Conservation (phyloP, 129 eudicot species). For the Tagetes erecta region DNA sequence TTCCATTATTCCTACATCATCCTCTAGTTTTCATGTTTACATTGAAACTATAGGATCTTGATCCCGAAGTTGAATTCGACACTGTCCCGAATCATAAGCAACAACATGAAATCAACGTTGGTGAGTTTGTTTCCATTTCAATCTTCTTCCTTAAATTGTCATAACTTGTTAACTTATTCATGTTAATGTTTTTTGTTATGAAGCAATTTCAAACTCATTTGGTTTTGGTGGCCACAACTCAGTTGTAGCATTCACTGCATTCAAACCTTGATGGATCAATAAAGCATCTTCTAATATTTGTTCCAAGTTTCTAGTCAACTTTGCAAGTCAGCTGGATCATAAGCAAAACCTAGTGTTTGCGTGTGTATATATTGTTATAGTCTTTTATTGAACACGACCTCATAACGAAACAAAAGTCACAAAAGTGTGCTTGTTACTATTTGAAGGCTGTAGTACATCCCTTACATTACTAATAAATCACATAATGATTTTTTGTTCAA, state of each 20-base stretch:
- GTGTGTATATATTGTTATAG: neutral
- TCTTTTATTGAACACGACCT: neutral
- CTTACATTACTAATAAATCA: no score
- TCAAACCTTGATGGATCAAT: neutral
- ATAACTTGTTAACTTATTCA: no score
- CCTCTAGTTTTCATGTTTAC: neutral
- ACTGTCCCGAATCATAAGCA: constrained; percentile 8
- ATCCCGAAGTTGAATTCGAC: constrained; percentile 8
- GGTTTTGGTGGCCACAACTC: constrained; percentile 4
- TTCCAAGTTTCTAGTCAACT: no score
- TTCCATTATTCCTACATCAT: neutral
- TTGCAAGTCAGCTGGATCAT: neutral
- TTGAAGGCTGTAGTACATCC: no score
- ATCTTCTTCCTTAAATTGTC: neutral
- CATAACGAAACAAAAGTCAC: no score
- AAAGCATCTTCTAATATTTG: neutral
- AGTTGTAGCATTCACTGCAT: neutral
- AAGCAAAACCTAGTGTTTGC: no score
- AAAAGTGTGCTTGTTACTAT: no score
- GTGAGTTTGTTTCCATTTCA: neutral
- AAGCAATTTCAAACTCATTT: neutral
- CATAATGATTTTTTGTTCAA: no score
- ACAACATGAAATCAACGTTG: neutral
- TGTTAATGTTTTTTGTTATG: neutral
- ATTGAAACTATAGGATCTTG: neutral